Evolutionary conservation across 2,329 filamentous ascomycete genomes (phyloP).

Genomic region (Microcyclospora pomicola): DNA sequence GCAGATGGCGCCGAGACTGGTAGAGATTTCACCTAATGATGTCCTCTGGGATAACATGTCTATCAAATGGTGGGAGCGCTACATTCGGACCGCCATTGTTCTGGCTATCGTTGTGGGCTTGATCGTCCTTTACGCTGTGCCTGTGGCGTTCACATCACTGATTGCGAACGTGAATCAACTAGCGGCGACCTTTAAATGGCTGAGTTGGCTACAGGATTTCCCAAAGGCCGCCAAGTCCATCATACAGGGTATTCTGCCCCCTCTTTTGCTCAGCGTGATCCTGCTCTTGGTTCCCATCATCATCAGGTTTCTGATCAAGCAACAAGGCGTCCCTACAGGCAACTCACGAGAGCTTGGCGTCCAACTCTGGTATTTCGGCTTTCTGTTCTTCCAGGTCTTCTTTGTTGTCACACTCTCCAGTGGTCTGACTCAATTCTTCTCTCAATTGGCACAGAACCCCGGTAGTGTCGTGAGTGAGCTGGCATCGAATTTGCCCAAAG

Average conservation of each 20-base stretch:
- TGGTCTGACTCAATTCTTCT: conserved; percentile 53
- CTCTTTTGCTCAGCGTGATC: conserved; percentile 59
- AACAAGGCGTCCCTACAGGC: conserved; percentile 72
- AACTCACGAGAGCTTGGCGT: conserved; percentile 68
- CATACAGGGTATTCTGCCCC: conserved; percentile 76
- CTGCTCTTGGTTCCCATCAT: conserved; percentile 71
- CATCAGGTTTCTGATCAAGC: conserved; percentile 55
- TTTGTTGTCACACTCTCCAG: conserved; percentile 78
- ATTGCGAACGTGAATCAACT: conserved; percentile 65
- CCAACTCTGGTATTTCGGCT: conserved; percentile 83
- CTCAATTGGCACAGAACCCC: conserved; percentile 51
- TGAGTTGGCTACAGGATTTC: conserved; percentile 52
- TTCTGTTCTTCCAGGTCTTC: conserved; percentile 89
- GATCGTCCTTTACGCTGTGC: conserved; percentile 79
- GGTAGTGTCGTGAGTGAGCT: conserved; percentile 55
- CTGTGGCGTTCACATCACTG: conserved; percentile 75
- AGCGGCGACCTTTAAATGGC: conserved; percentile 51
- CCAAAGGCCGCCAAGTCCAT: conserved; percentile 49
- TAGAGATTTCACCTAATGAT: conserved; percentile 88
- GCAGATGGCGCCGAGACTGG: conserved; percentile 80
- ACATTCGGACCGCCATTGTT: conserved; percentile 56
- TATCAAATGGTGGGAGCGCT: conserved; percentile 84
- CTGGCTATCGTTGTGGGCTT: conserved; percentile 55
- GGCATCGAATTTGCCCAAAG: conserved; percentile 66
- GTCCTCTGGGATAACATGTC: conserved; percentile 98